These are phyloP conservation scores for Colletotrichum chlorophyti DNA, from an alignment of 2,329 filamentous ascomycete genomes.

Conservation along the genomic window DNA sequence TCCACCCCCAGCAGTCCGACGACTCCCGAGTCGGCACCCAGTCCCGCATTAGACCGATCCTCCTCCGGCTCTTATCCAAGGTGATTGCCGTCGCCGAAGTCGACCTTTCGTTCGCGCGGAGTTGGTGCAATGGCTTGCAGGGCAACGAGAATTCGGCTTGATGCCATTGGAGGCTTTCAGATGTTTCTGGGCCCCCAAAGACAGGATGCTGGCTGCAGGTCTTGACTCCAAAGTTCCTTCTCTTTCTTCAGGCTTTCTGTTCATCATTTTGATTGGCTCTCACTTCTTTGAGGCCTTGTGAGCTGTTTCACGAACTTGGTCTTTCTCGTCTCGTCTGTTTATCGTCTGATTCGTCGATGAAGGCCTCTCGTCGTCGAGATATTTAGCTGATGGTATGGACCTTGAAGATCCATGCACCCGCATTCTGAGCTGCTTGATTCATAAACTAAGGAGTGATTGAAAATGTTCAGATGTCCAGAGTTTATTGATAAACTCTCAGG, in stretches of 20 bases:
- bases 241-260: neutral
- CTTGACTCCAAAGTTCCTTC: neutral
- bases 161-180: neutral
- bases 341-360: neutral
- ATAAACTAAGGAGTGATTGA: no score
- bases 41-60: constrained; percentile 1
- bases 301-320: no score
- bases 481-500: no score
- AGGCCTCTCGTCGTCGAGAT: no score
- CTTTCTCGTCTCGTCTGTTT: neutral
- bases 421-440: no score
- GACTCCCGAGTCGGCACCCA: constrained; percentile 2
- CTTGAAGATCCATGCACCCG: no score
- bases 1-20: constrained; percentile 2
- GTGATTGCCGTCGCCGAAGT: neutral
- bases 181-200: no score
- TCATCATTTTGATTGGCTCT: no score
- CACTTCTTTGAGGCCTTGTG: no score
- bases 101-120: neutral
- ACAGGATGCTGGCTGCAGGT: neutral
- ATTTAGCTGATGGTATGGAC: no score
- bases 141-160: neutral
- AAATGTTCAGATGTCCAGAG: no score
- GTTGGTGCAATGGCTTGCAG: neutral
- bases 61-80: neutral